Evolutionary conservation across 2,329 filamentous ascomycete genomes (phyloP).

Genomic region (Pseudogymnoascus sp.): DNA sequence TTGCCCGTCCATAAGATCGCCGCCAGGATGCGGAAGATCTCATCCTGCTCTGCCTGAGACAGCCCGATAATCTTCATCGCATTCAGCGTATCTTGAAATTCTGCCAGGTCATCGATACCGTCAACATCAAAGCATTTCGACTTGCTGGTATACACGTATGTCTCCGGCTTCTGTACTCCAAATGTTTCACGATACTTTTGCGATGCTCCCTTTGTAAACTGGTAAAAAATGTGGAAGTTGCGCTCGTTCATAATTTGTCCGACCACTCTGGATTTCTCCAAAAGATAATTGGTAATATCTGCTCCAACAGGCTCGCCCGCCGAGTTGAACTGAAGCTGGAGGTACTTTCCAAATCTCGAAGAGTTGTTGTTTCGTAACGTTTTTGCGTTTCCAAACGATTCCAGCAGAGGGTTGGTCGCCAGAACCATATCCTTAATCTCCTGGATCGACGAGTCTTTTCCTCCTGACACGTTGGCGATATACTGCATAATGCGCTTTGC

Average conservation of each 20-base stretch:
- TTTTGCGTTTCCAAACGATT: conserved; percentile 98
- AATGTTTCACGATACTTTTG: conserved; percentile 77
- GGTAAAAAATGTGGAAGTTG: conserved; percentile 99
- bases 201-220: conserved; percentile 94
- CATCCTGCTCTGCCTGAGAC: conserved; percentile 79
- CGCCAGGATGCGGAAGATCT: conserved; percentile 92
- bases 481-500: conserved; percentile 99
- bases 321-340: conserved; percentile 91
- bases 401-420: conserved; percentile 91
- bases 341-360: conserved; percentile 94
- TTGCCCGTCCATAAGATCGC: conserved; percentile 93
- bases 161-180: conserved; percentile 83
- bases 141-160: conserved; percentile 86
- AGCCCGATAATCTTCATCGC: conserved; percentile 95
- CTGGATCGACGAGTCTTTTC: conserved; percentile 65
- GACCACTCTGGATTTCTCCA: conserved; percentile 92
- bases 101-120: conserved; percentile 83
- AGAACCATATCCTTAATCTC: conserved; percentile 99
- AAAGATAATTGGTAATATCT: conserved; percentile 94
- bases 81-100: conserved; percentile 82
- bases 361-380: conserved; percentile 98
- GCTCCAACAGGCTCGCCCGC: conserved; percentile 90
- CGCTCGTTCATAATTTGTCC: conserved; percentile 92
- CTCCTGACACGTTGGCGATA: conserved; percentile 92
- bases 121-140: conserved; percentile 93